Conservation (phyloP, 805 yeast species). For the Saitoella complicata region DNA sequence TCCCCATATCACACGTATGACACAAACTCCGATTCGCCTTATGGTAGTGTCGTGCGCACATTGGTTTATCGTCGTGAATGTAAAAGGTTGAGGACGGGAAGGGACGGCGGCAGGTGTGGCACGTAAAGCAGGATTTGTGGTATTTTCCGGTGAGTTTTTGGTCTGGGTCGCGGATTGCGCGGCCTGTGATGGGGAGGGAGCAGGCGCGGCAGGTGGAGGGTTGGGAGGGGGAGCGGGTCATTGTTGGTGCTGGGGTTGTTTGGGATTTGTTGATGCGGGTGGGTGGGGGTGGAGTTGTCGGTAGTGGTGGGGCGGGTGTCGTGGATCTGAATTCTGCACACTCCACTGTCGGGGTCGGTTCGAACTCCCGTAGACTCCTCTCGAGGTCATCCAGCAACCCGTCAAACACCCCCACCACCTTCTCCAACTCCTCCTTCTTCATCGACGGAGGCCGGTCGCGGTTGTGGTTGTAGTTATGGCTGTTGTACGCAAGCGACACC, state of each 20-base stretch:
- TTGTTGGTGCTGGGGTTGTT: not conserved
- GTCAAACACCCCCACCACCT: not conserved
- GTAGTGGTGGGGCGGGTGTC: not conserved
- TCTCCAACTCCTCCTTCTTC: not conserved
- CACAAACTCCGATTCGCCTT: constrained; percentile 60
- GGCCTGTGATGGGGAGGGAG: not conserved
- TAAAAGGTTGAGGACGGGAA: constrained; percentile 28
- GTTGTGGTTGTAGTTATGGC: not conserved
- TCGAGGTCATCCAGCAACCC: not conserved
- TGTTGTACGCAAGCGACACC: not conserved
- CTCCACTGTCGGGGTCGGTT: too few species aligned
- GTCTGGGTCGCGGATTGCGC: constrained; percentile 71
- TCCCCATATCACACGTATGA: constrained; percentile 49
- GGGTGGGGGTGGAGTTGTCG: not conserved
- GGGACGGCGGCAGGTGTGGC: constrained; percentile 37
- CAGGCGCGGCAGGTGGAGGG: not conserved
- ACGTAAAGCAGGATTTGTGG: constrained; percentile 78
- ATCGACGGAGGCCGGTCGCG: not conserved
- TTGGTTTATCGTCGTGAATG: constrained; percentile 64
- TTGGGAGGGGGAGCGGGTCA: not conserved
- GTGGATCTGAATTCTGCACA: constrained; percentile 3
- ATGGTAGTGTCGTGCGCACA: constrained; percentile 68
- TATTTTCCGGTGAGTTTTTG: constrained; percentile 60
- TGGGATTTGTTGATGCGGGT: not conserved
- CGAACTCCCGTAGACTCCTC: not conserved